Conservation (phyloP, 805 yeast genomes). For the Saturnispora halmiae region DNA sequence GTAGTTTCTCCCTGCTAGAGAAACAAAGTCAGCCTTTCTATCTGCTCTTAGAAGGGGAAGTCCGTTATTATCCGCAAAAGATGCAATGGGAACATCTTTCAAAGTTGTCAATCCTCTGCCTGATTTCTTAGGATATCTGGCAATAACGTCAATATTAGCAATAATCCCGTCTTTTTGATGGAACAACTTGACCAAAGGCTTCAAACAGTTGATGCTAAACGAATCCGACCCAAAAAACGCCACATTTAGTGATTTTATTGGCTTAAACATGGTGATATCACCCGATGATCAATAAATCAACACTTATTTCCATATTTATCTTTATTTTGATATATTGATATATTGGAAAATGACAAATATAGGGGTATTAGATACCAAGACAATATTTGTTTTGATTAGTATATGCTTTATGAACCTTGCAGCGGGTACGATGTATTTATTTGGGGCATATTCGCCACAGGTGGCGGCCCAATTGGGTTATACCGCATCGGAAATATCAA, state of each 20-base stretch:
- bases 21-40: slow-evolving; percentile 29
- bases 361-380: slow-evolving; percentile 5
- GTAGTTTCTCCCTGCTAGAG: slow-evolving; percentile 28
- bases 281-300: no score
- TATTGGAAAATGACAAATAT: not conserved
- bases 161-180: slow-evolving; percentile 1
- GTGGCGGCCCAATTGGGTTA: slow-evolving; percentile 49
- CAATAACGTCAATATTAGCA: slow-evolving; percentile 45
- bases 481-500: slow-evolving; percentile 53
- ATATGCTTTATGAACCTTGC: slow-evolving; percentile 30
- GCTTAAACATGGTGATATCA: not conserved
- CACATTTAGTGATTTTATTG: no score
- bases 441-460: slow-evolving; percentile 74
- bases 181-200: slow-evolving; percentile 21
- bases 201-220: slow-evolving; percentile 52
- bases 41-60: slow-evolving; percentile 46
- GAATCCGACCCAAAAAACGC: slow-evolving; percentile 76
- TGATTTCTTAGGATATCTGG: slow-evolving; percentile 52
- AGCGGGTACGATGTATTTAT: slow-evolving; percentile 69
- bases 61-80: slow-evolving; percentile 28
- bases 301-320: no score
- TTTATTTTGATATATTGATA: not conserved
- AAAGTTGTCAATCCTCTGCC: slow-evolving; percentile 46
- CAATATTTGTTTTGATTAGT: slow-evolving; percentile 16
- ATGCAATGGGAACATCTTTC: slow-evolving; percentile 47